These are phyloP conservation scores for Tephrocybe sp. DNA, from an alignment of 768 basidiomycete species.

Conservation along the genomic window DNA sequence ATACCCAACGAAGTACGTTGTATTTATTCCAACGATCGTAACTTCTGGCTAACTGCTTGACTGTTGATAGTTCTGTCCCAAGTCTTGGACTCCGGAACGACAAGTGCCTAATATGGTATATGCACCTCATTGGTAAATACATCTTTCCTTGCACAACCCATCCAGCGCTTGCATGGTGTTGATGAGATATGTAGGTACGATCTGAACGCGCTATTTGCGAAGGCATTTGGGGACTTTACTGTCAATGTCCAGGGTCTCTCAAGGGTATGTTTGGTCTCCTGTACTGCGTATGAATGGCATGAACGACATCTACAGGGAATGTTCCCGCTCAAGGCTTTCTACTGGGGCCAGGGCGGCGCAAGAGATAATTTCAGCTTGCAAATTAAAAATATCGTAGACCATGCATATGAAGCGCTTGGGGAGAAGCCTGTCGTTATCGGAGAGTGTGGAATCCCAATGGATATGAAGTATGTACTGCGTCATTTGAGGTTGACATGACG, in stretches of 20 bases:
- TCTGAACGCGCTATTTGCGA: conserved; percentile 82
- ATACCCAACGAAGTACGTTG: conserved; percentile 87
- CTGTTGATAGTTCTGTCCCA: conserved; percentile 68
- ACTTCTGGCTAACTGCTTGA: not conserved
- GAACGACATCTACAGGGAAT: conserved; percentile 82
- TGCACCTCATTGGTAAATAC: conserved; percentile 37
- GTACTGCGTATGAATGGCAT: no score
- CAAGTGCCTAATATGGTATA: conserved; percentile 44
- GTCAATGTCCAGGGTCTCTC: conserved; percentile 95
- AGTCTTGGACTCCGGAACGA: conserved; percentile 69
- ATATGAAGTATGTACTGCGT: conserved; percentile 78
- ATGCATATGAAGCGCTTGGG: conserved; percentile 68
- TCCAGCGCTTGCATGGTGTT: not conserved
- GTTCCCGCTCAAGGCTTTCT: conserved; percentile 78
- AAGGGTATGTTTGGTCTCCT: conserved; percentile 47
- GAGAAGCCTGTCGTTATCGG: conserved; percentile 86
- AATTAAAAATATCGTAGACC: conserved; percentile 74
- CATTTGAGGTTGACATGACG: not conserved
- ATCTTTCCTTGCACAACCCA: not conserved
- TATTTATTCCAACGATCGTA: not conserved
- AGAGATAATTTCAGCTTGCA: conserved; percentile 84
- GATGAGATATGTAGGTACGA: conserved; percentile 68
- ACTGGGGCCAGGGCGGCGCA: conserved; percentile 84
- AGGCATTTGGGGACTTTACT: conserved; percentile 81
- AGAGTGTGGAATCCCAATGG: conserved; percentile 96